A percentile compares a stretch with the other conserved stretches of the same genome.
These are phyloP conservation scores for Cornus suecica DNA, from an alignment of 148 eudicot genomes.

Conservation along the genomic window DNA sequence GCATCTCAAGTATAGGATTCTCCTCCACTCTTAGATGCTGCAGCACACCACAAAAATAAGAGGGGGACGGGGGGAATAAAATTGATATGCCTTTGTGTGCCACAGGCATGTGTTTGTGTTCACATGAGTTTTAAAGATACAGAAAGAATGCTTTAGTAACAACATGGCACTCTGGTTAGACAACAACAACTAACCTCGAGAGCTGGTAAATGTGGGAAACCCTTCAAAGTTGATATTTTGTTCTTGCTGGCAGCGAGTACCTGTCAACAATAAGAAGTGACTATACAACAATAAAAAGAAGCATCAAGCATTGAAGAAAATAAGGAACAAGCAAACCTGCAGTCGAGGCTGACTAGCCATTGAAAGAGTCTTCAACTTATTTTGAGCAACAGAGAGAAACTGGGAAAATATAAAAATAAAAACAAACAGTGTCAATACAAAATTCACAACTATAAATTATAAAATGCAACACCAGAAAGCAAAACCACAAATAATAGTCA, in stretches of 20 bases:
- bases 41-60: constrained; percentile 29
- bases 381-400: constrained; percentile 97
- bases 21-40: constrained; percentile 97
- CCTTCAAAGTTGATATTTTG: constrained; percentile 82
- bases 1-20: constrained; percentile 92
- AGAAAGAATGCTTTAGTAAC: background rate
- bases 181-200: constrained; percentile 67
- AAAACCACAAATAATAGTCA: background rate
- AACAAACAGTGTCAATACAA: constrained; percentile 5
- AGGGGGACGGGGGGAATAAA: no score
- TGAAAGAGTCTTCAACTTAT: constrained; percentile 86
- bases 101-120: background rate
- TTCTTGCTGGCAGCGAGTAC: constrained; percentile 98
- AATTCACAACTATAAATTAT: background rate
- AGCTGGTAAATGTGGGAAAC: constrained; percentile 81
- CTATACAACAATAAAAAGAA: constrained; percentile 3
- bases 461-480: background rate
- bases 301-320: constrained; percentile 1
- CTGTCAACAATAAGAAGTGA: constrained; percentile 31
- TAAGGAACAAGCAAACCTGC: constrained; percentile 55
- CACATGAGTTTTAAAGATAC: background rate
- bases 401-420: constrained; percentile 27
- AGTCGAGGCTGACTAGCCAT: constrained; percentile 99
- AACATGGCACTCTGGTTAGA: constrained; percentile 4
- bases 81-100: background rate